These are phyloP conservation scores for Pyrrhoderma noxium DNA, from an alignment of 1,284 basidiomycete species.

Conservation along the genomic window DNA sequence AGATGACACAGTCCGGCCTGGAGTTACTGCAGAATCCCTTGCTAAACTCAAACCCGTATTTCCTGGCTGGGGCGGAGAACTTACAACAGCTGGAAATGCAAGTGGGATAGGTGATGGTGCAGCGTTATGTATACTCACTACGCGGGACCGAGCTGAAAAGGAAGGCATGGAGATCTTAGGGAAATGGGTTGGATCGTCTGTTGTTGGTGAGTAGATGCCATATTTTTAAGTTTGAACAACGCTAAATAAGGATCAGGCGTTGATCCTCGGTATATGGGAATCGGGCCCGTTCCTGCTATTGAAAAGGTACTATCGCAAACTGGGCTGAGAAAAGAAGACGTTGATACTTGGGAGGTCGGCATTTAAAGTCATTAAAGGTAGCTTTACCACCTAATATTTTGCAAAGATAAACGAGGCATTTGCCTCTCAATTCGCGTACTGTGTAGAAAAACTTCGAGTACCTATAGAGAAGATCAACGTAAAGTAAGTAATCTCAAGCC, in stretches of 20 bases:
- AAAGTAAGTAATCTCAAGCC: slow-evolving; percentile 41
- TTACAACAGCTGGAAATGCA: slow-evolving; percentile 77
- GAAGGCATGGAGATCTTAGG: slow-evolving; percentile 83
- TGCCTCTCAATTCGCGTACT: slow-evolving; percentile 83
- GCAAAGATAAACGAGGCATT: slow-evolving; percentile 73
- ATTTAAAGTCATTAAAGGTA: slow-evolving; percentile 34
- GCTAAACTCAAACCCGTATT: slow-evolving; percentile 66
- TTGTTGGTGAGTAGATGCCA: slow-evolving; percentile 59
- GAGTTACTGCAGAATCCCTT: slow-evolving; percentile 66
- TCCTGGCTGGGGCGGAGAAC: slow-evolving; percentile 67
- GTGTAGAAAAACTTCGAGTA: slow-evolving; percentile 67
- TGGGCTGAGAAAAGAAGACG: slow-evolving; percentile 75
- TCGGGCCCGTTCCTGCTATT: slow-evolving; percentile 80
- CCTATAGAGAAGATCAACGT: slow-evolving; percentile 78
- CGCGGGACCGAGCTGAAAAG: slow-evolving; percentile 75
- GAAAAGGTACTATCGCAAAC: slow-evolving; percentile 69
- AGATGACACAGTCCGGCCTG: slow-evolving; percentile 80
- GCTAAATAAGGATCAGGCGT: slow-evolving; percentile 44
- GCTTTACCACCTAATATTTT: slow-evolving; percentile 5
- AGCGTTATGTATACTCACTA: slow-evolving; percentile 82
- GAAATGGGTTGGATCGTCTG: slow-evolving; percentile 79
- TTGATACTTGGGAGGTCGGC: slow-evolving; percentile 81
- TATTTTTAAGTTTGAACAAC: slow-evolving; percentile 6
- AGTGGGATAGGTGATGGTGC: slow-evolving; percentile 95
- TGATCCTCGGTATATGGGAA: slow-evolving; percentile 81